Evolutionary conservation across 768 basidiomycete genomes (phyloP).

Genomic region (Tricholoma sp.): DNA sequence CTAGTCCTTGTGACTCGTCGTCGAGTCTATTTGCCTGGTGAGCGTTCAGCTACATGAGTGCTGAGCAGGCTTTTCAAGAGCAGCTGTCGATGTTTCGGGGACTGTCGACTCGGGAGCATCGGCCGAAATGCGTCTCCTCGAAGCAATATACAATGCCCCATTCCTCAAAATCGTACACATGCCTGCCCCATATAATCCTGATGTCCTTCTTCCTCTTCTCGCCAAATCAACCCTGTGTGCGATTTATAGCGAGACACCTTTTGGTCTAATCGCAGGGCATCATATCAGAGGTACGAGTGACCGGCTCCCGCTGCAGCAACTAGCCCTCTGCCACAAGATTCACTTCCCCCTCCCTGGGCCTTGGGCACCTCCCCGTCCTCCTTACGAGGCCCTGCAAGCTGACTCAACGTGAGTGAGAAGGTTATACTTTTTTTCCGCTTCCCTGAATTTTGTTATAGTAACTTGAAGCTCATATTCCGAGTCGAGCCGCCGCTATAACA

Average conservation of each 20-base stretch:
- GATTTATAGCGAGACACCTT: neutral
- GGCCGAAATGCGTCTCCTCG: too few species aligned
- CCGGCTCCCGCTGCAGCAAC: neutral
- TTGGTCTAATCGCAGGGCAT: neutral
- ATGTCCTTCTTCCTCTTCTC: neutral
- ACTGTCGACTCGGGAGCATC: too few species aligned
- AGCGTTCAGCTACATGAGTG: too few species aligned
- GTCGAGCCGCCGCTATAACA: neutral
- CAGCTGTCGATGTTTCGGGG: too few species aligned
- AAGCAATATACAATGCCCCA: neutral
- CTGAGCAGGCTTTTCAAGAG: too few species aligned
- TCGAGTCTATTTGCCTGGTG: too few species aligned
- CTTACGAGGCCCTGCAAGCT: neutral
- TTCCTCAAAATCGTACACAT: neutral
- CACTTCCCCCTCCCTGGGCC: neutral
- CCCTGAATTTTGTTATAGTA: neutral
- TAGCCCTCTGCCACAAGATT: neutral
- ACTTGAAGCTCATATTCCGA: neutral
- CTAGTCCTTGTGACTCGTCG: too few species aligned
- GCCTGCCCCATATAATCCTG: neutral
- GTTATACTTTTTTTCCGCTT: neutral
- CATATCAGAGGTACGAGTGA: neutral
- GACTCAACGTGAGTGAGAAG: neutral
- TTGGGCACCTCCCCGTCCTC: neutral
- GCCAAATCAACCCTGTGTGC: neutral